phyloP scores from a whole-genome alignment of 1,284 basidiomycete species.

The Leccinum angustisporum region DNA sequence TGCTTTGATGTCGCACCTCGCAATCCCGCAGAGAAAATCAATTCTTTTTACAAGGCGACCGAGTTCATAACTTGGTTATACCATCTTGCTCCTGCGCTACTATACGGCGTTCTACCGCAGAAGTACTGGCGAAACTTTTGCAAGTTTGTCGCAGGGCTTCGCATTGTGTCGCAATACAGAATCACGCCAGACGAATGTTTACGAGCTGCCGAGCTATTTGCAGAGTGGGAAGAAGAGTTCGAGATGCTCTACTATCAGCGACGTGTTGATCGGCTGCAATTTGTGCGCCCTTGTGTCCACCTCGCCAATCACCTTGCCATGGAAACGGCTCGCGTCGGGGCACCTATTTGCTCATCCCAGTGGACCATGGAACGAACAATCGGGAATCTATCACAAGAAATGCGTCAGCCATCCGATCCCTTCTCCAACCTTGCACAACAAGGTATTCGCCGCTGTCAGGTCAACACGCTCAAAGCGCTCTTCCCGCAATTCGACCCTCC shows the following conservation, averaged over 20 bases:
- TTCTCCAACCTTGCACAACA: constrained; percentile 7
- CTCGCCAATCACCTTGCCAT: not conserved
- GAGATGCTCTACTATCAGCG: not conserved
- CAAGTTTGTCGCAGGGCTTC: not conserved
- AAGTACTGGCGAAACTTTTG: not conserved
- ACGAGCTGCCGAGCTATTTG: not conserved
- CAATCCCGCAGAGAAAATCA: not conserved
- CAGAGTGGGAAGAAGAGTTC: not conserved
- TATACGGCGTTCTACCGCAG: not conserved
- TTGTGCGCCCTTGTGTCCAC: not conserved
- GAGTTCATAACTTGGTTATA: not conserved
- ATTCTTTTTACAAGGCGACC: not conserved
- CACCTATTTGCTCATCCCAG: constrained; percentile 13
- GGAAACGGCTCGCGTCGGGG: not conserved
- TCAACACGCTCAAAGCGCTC: not conserved
- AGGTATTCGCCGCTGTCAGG: not conserved
- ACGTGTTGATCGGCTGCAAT: not conserved
- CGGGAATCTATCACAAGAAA: constrained; percentile 11
- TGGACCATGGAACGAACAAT: constrained; percentile 18
- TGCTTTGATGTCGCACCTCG: not conserved
- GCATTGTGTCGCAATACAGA: not conserved
- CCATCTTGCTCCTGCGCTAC: not conserved
- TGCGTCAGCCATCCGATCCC: not conserved
- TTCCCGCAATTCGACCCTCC: not conserved
- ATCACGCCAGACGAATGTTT: not conserved